Percentiles rank a stretch among this genome's conserved stretches.
phyloP scores from a whole-genome alignment of 331 rosid genomes.

The Prunus yedoensis region DNA sequence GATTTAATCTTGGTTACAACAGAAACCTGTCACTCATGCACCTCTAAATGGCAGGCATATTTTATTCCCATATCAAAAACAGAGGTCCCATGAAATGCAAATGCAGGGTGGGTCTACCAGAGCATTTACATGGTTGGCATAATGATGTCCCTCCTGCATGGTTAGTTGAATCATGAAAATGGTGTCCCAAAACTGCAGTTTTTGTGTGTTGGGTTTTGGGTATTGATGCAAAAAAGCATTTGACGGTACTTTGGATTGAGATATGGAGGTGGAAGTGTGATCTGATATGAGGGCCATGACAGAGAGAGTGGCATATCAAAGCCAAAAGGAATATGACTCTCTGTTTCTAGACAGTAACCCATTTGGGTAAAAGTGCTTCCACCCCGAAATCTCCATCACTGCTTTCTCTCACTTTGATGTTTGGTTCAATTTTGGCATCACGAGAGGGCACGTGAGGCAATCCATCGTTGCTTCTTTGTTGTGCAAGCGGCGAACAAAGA shows the following conservation, averaged over 20 bases:
- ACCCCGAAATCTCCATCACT: constrained; percentile 17
- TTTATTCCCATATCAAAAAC: neutral
- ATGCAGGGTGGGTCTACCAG: constrained; percentile 16
- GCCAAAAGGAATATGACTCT: neutral
- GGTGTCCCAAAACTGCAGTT: neutral
- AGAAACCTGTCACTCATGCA: too few relatives aligned
- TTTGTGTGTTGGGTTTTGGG: neutral
- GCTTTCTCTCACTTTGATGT: constrained; percentile 8
- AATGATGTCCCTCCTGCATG: constrained; percentile 5
- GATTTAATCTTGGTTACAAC: too few relatives aligned
- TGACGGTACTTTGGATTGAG: constrained; percentile 1
- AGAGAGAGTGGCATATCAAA: neutral
- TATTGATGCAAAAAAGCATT: neutral
- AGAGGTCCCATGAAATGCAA: constrained; percentile 15
- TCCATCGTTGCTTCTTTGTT: constrained; percentile 18
- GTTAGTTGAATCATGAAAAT: neutral
- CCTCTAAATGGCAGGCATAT: too few relatives aligned
- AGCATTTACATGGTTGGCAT: constrained; percentile 10
- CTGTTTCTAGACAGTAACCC: constrained; percentile 26
- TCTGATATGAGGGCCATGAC: constrained; percentile 25
- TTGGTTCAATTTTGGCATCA: constrained; percentile 17
- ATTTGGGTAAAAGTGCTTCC: constrained; percentile 24
- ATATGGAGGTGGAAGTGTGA: constrained; percentile 8
- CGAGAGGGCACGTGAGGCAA: constrained; percentile 30
- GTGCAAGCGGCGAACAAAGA: constrained; percentile 23